Conservation (phyloP, 208 protist species). For the Trypanosoma platydactyli region DNA sequence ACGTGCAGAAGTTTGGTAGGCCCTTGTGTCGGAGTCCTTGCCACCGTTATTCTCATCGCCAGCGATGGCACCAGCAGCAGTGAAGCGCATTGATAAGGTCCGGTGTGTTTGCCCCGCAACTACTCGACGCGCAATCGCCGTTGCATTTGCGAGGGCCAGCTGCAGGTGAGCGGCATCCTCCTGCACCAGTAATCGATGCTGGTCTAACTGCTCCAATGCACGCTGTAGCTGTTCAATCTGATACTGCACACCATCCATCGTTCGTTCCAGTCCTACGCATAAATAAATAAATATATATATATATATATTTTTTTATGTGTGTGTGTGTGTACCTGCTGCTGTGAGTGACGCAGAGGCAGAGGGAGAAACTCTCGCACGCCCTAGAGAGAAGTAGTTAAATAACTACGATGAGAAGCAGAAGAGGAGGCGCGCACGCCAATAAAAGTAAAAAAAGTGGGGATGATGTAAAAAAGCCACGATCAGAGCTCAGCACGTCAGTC, state of each 20-base stretch:
- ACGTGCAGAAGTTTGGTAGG: not conserved
- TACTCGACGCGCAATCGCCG: conserved; percentile 41
- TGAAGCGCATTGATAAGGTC: not conserved
- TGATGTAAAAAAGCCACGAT: too few species aligned
- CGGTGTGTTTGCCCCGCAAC: conserved; percentile 22
- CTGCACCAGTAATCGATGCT: conserved; percentile 23
- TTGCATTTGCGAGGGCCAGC: conserved; percentile 42
- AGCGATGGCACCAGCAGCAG: not conserved
- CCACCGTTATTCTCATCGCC: not conserved
- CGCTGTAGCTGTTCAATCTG: conserved; percentile 46
- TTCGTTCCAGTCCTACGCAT: not conserved
- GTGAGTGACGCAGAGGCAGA: too few species aligned
- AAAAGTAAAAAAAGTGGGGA: too few species aligned
- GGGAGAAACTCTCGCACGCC: too few species aligned
- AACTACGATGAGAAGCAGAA: too few species aligned
- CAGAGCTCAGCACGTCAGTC: too few species aligned
- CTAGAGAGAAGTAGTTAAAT: too few species aligned
- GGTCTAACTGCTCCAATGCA: conserved; percentile 36
- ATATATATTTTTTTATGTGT: not conserved
- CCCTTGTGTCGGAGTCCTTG: not conserved
- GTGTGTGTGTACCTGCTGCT: not conserved
- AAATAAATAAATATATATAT: conserved; percentile 6
- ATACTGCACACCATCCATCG: conserved; percentile 45
- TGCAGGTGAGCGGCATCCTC: conserved; percentile 43
- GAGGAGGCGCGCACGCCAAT: too few species aligned